phyloP scores from a whole-genome alignment of 176 grass and related monocot species.

The Phoenix roebelenii region DNA sequence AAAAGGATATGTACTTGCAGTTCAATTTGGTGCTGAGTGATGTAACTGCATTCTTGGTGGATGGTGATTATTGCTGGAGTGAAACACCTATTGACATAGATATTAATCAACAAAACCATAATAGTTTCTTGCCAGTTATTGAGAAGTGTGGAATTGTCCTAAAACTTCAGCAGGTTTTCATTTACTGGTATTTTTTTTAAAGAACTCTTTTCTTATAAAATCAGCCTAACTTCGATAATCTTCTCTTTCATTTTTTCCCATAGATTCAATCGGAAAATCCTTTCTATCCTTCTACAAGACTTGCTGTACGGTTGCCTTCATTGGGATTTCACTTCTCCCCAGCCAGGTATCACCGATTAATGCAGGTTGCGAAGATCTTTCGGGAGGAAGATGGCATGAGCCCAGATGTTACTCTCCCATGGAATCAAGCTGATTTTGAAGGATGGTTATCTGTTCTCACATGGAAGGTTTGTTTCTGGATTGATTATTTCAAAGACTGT shows the following conservation, averaged over 20 bases:
- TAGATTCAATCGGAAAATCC: conserved; percentile 91
- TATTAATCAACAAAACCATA: conserved; percentile 2
- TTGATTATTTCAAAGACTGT: conserved; percentile 10
- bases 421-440: conserved; percentile 89
- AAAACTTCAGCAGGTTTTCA: conserved; percentile 88
- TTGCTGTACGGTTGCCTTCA: conserved; percentile 82
- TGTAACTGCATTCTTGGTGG: conserved; percentile 93
- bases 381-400: conserved; percentile 45
- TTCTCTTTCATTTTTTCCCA: conserved; percentile 11
- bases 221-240: conserved; percentile 2
- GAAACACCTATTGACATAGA: conserved; percentile 28
- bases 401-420: conserved; percentile 47
- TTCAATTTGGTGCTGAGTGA: conserved; percentile 93
- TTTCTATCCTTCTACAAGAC: conserved; percentile 73
- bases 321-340: conserved; percentile 96
- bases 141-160: conserved; percentile 86
- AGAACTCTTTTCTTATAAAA: background rate
- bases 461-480: conserved; percentile 81
- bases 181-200: background rate
- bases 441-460: conserved; percentile 83
- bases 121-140: conserved; percentile 68
- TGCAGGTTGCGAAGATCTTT: conserved; percentile 80
- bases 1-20: conserved; percentile 78
- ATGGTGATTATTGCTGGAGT: conserved; percentile 86
- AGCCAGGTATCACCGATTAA: conserved; percentile 85